Percentiles rank a stretch among this genome's conserved stretches.
phyloP scores from a whole-genome alignment of 2,329 filamentous ascomycete genomes.

The Atkinsonella hypoxylon region DNA sequence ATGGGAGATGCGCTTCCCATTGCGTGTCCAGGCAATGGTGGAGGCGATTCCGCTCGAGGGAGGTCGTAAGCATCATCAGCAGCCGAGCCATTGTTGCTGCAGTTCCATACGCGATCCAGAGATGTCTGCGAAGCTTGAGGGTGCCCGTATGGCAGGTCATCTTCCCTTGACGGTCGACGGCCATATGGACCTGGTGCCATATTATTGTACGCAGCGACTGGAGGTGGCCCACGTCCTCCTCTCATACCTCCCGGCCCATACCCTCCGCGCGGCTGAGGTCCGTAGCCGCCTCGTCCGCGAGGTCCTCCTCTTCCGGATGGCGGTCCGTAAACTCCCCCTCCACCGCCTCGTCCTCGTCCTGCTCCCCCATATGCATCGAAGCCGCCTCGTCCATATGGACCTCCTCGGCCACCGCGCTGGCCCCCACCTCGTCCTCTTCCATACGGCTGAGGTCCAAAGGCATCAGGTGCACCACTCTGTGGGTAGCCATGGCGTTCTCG shows the following conservation, averaged over 20 bases:
- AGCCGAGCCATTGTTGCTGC: constrained; percentile 5
- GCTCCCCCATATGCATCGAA: constrained; percentile 34
- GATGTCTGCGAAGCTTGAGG: constrained; percentile 12
- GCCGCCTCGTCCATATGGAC: constrained; percentile 39
- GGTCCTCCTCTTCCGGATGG: constrained; percentile 29
- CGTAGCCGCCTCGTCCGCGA: constrained; percentile 23
- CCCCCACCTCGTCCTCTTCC: constrained; percentile 37
- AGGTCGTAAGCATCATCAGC: constrained; percentile 35
- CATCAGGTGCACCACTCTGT: constrained; percentile 29
- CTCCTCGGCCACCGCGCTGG: constrained; percentile 33
- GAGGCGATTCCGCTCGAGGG: constrained; percentile 51
- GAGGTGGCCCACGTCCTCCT: constrained; percentile 21
- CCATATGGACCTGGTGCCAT: constrained; percentile 22
- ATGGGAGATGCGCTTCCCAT: constrained; percentile 50
- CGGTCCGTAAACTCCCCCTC: constrained; percentile 32
- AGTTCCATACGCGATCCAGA: constrained; percentile 4
- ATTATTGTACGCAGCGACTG: constrained; percentile 26
- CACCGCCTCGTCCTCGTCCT: constrained; percentile 23
- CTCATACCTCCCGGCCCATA: constrained; percentile 17
- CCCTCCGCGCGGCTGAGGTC: constrained; percentile 19
- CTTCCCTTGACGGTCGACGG: constrained; percentile 17
- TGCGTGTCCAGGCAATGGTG: constrained; percentile 41
- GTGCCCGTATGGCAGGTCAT: constrained; percentile 16
- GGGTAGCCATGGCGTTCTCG: constrained; percentile 56
- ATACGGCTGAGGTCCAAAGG: constrained; percentile 36